Conservation (phyloP, 2,329 filamentous ascomycete genomes). For the Xylariales sp. region DNA sequence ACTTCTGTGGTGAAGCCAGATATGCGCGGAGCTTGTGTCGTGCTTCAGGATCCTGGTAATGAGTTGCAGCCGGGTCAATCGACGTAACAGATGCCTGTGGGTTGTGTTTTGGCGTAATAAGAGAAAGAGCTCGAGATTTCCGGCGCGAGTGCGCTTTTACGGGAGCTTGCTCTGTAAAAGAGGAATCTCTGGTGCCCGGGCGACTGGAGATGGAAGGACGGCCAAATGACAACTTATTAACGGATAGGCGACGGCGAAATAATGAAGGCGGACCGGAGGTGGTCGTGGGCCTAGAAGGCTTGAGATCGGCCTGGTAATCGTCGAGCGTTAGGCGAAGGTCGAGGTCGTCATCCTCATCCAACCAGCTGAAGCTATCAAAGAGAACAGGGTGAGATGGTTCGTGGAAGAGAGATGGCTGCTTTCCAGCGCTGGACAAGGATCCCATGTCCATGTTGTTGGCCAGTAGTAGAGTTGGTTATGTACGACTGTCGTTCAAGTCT, state of each 20-base stretch:
- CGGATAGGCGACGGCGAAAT: slow-evolving; percentile 76
- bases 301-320: slow-evolving; percentile 74
- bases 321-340: slow-evolving; percentile 75
- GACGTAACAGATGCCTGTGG: slow-evolving; percentile 59
- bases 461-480: neutral
- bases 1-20: slow-evolving; percentile 90
- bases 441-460: slow-evolving; percentile 42
- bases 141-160: slow-evolving; percentile 57
- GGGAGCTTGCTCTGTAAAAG: slow-evolving; percentile 46
- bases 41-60: slow-evolving; percentile 92
- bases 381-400: slow-evolving; percentile 63
- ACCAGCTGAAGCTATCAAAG: slow-evolving; percentile 77
- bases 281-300: slow-evolving; percentile 60
- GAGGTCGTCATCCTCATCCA: slow-evolving; percentile 78
- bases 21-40: slow-evolving; percentile 87
- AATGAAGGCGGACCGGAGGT: slow-evolving; percentile 65
- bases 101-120: slow-evolving; percentile 63
- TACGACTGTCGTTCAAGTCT: slow-evolving; percentile 43
- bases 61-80: slow-evolving; percentile 78
- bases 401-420: slow-evolving; percentile 39
- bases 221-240: slow-evolving; percentile 73
- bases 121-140: slow-evolving; percentile 66
- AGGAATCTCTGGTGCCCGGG: slow-evolving; percentile 58
- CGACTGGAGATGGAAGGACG: slow-evolving; percentile 65
- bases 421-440: slow-evolving; percentile 45